Base-by-base conservation (phyloP, 768 basidiomycete species). In the Russula brevipes region DNA sequence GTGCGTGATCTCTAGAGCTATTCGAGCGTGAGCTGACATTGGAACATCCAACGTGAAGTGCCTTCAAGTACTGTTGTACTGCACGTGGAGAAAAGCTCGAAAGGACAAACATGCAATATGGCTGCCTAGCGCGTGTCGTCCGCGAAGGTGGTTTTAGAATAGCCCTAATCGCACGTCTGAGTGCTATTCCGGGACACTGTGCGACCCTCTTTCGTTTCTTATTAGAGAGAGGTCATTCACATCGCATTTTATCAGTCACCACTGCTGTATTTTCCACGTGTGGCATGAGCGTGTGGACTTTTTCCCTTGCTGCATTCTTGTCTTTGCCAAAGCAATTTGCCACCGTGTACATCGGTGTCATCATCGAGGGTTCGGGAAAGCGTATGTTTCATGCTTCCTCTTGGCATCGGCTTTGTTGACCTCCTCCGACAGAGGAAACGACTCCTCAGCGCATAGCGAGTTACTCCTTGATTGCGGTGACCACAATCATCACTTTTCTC, bases 281-380 rank as follows among this genome's bases (percentile, higher is more conserved):
- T 71, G 94, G 94, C 42, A 92, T 96, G 88, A 77, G 79, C 61
- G 86, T 94, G 66, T 76, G 85, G 69, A 79, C 85, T 35, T 97
- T 95, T 74, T 77, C 83, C 55, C 64, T 91, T 7, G 93, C 94
- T 30, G 88, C 93, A 4, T 75, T 94, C 68, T 76, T 94, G 17
- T 91, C 91, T 19, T 74, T 93, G 71, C 94, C 94, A 7, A 95
- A 95, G 71, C 94, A 97, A 73, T 87, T 97, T 69, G 82, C 93
- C 67, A 91, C 89, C 8, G 94, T 97, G 12, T 97, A 97, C 70
- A 81, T 95, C 16, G 94, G 94, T 41, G 91, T 91, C 36, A 78
- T 89, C 35, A 72, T 91, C n/a, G 83, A 88, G 66, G 50, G 33
- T 4, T 2, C 61, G 2, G 60, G 49, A 46, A 38, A 36, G 30